phyloP scores from a whole-genome alignment of 2,329 filamentous ascomycete genomes.

The Endoconidiophora laricicola region DNA sequence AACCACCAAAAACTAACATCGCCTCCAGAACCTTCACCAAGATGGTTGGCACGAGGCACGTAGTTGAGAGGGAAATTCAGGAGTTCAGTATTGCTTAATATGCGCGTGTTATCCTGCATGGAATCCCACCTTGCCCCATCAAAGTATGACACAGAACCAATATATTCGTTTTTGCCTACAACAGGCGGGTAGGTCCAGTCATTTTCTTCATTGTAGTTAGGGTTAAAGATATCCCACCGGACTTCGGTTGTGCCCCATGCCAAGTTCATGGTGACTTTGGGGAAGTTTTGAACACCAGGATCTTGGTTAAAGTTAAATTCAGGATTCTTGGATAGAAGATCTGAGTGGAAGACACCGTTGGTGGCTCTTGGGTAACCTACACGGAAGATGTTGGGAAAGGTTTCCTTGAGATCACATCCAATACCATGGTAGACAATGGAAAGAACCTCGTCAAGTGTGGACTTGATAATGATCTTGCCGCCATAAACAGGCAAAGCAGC shows the following conservation, averaged over 20 bases:
- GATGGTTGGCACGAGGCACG: conserved; percentile 13
- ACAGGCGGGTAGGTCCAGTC: conserved; percentile 26
- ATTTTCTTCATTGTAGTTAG: conserved; percentile 21
- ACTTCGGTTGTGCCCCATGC: conserved; percentile 22
- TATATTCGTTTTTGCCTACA: conserved; percentile 22
- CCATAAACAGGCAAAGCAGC: conserved; percentile 25
- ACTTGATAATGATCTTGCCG: conserved; percentile 26
- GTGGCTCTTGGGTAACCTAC: background rate
- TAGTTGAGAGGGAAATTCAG: conserved; percentile 16
- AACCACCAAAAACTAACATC: conserved; percentile 17
- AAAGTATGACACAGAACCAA: conserved; percentile 21
- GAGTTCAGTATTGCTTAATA: no score
- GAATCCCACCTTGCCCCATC: conserved; percentile 14
- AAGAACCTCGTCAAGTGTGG: conserved; percentile 24
- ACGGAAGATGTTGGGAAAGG: conserved; percentile 6
- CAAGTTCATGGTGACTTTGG: conserved; percentile 15
- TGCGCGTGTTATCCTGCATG: conserved; percentile 17
- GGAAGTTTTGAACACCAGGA: conserved; percentile 13
- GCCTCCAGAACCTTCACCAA: background rate
- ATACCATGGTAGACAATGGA: conserved; percentile 24
- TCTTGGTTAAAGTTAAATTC: conserved; percentile 10
- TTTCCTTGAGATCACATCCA: conserved; percentile 1
- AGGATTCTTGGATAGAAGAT: no score
- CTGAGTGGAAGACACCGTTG: background rate
- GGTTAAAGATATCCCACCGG: conserved; percentile 26